Percentiles rank a stretch among this genome's conserved stretches.
Conservation (phyloP, 768 basidiomycete species). For the Melanogaster broomeanus region DNA sequence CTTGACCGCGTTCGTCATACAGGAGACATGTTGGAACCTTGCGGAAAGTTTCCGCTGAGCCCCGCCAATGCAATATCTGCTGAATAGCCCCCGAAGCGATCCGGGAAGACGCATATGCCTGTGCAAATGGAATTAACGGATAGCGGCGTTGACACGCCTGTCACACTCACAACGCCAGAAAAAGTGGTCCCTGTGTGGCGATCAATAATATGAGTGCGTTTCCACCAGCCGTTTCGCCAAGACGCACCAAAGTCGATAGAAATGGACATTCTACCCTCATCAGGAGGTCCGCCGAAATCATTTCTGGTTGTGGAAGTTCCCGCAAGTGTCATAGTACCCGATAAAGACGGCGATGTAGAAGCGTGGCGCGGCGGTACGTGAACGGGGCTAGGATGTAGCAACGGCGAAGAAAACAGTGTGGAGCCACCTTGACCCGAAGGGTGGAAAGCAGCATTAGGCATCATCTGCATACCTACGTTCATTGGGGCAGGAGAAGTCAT, state of each 20-base stretch:
- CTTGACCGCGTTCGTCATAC: slow-evolving; percentile 72
- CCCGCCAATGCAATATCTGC: slow-evolving; percentile 86
- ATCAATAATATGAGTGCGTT: background rate
- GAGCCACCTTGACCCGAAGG: background rate
- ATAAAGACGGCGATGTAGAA: slow-evolving; percentile 26
- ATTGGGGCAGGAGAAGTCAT: background rate
- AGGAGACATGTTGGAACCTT: slow-evolving; percentile 86
- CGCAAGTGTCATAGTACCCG: background rate
- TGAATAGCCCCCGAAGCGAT: slow-evolving; percentile 78
- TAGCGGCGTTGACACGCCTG: background rate
- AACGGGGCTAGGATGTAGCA: slow-evolving; percentile 32
- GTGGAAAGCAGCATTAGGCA: background rate
- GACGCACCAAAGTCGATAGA: slow-evolving; percentile 82
- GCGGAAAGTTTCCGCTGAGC: slow-evolving; percentile 82
- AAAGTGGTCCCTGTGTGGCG: slow-evolving; percentile 71
- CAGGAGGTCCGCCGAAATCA: slow-evolving; percentile 28
- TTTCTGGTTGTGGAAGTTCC: slow-evolving; percentile 12
- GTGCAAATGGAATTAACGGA: slow-evolving; percentile 9
- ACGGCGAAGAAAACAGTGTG: slow-evolving; percentile 6
- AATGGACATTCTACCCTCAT: slow-evolving; percentile 81
- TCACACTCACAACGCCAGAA: slow-evolving; percentile 73
- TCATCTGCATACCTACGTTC: slow-evolving; percentile 4
- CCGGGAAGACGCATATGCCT: slow-evolving; percentile 88
- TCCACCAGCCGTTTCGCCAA: background rate
- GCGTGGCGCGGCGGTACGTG: slow-evolving; percentile 18